phyloP scores from a whole-genome alignment of 108 stramenopile genomes.

The Skeletonema menzelii region DNA sequence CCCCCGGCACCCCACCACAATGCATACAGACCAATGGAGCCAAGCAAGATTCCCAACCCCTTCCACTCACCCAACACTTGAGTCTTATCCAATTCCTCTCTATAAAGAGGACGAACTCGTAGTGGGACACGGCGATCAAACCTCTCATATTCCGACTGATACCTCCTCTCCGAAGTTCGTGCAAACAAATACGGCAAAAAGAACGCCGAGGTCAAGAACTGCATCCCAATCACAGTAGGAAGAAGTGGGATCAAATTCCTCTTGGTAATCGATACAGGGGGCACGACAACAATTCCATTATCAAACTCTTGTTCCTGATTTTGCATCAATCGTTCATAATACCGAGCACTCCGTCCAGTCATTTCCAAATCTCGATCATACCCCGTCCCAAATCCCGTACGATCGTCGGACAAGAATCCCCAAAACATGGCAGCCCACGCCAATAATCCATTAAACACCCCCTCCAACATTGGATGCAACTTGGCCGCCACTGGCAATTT shows the following conservation, averaged over 20 bases:
- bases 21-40: constrained; percentile 58
- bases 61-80: constrained; percentile 59
- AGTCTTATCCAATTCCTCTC: constrained; percentile 29
- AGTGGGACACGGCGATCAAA: constrained; percentile 6
- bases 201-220: constrained; percentile 87
- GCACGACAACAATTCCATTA: constrained; percentile 27
- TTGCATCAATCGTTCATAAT: constrained; percentile 31
- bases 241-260: constrained; percentile 67
- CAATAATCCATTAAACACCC: constrained; percentile 85
- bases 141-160: constrained; percentile 2
- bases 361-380: background rate
- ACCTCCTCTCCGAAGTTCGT: constrained; percentile 53
- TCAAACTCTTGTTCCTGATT: constrained; percentile 29
- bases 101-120: constrained; percentile 26
- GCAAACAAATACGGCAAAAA: constrained; percentile 78
- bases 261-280: constrained; percentile 42
- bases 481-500: constrained; percentile 67
- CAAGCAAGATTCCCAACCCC: constrained; percentile 57
- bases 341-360: constrained; percentile 8
- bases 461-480: constrained; percentile 88
- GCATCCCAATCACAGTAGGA: constrained; percentile 84
- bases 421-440: constrained; percentile 89
- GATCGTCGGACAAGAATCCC: constrained; percentile 85
- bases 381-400: constrained; percentile 25
- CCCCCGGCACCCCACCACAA: constrained; percentile 74